Evolutionary conservation across 257 asterid genomes (phyloP).

Genomic region (Solanum neorickii): DNA sequence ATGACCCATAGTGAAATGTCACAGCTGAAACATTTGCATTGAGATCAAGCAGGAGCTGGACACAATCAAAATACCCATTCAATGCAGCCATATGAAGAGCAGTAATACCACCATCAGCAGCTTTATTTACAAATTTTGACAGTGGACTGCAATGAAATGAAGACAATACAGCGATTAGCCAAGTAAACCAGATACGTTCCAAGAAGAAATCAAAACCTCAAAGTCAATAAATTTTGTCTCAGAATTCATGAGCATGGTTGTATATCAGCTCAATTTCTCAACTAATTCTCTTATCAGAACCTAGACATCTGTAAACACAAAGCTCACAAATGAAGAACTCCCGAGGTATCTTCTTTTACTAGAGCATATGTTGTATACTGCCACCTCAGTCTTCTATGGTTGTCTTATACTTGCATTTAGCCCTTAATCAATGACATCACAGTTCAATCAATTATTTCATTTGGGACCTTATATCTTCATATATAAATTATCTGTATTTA

Average conservation of each 20-base stretch:
- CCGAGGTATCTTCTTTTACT: neutral
- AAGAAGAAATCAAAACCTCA: neutral
- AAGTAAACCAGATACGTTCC: neutral
- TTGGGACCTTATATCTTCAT: neutral
- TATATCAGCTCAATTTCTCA: neutral
- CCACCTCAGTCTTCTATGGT: neutral
- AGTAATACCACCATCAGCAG: conserved; percentile 96
- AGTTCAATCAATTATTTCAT: neutral
- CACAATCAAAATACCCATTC: conserved; percentile 93
- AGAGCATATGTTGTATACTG: neutral
- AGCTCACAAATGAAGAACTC: neutral
- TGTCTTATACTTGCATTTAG: neutral
- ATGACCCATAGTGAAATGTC: conserved; percentile 90
- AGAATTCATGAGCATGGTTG: neutral
- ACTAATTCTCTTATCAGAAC: neutral
- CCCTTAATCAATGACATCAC: neutral
- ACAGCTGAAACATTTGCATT: conserved; percentile 69
- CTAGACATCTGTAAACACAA: neutral
- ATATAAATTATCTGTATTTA: neutral
- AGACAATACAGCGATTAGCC: neutral
- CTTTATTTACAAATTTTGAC: conserved; percentile 78
- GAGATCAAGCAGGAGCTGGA: conserved; percentile 90
- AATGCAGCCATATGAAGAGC: conserved; percentile 99
- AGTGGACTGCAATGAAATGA: conserved; percentile 45
- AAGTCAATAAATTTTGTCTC: neutral